These are phyloP conservation scores for Chenopodium quinoa DNA, from an alignment of 148 eudicot species.

Conservation along the genomic window DNA sequence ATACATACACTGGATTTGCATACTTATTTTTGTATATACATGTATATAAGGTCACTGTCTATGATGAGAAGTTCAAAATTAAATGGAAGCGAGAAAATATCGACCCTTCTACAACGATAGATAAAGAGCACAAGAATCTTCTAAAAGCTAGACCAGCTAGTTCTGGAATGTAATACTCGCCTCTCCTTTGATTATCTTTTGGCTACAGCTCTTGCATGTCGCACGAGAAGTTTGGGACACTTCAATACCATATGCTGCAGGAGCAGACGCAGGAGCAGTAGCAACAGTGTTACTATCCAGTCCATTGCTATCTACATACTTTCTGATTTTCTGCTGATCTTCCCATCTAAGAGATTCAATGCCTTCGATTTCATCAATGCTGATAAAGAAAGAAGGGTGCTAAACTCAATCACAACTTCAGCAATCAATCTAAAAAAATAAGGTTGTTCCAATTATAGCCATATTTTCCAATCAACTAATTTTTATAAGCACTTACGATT, in stretches of 20 bases:
- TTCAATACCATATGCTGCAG: constrained; percentile 59
- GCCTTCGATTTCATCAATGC: constrained; percentile 84
- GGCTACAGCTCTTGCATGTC: constrained; percentile 67
- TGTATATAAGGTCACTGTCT: neutral
- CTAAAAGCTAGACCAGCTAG: neutral
- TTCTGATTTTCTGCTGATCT: constrained; percentile 85
- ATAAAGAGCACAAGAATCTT: neutral
- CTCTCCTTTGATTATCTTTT: constrained; percentile 93
- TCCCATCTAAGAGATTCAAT: constrained; percentile 92
- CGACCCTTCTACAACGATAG: neutral
- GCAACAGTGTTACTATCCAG: constrained; percentile 24
- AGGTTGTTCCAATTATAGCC: neutral
- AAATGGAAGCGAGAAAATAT: neutral
- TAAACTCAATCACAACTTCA: constrained; percentile 14
- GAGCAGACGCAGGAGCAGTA: constrained; percentile 28
- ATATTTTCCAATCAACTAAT: constrained; percentile 6
- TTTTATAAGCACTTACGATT: constrained; percentile 50
- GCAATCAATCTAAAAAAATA: neutral
- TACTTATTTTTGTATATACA: neutral
- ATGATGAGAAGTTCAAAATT: neutral
- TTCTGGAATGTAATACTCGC: constrained; percentile 31
- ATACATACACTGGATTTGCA: too few relatives aligned
- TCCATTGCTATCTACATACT: constrained; percentile 60
- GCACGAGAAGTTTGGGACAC: constrained; percentile 81
- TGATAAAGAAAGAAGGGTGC: constrained; percentile 26